A percentile compares a stretch with the other conserved stretches of the same genome.
Conservation (phyloP, 345 rosid genomes). For the Camelina hispida region DNA sequence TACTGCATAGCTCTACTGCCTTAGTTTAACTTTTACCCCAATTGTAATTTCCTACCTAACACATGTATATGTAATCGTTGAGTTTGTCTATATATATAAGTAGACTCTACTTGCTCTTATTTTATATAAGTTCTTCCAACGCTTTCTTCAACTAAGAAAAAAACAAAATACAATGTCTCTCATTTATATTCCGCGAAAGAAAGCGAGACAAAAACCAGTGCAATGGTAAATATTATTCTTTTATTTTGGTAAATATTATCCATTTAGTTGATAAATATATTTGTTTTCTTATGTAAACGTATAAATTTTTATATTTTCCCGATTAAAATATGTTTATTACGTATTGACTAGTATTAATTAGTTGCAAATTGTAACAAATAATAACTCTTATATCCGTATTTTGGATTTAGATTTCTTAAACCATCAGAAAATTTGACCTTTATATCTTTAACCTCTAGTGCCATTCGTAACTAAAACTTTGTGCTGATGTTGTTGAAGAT, state of each 20-base stretch:
- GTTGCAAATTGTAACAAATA: too few relatives aligned
- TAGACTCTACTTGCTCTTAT: constrained; percentile 3
- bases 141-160: not conserved
- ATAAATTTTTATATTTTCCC: too few relatives aligned
- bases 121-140: constrained; percentile 26
- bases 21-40: not conserved
- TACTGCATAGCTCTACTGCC: not conserved
- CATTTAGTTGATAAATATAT: not conserved
- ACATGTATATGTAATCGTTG: constrained; percentile 15
- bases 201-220: not conserved
- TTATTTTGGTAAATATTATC: not conserved
- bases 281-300: too few relatives aligned
- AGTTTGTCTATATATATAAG: constrained; percentile 34
- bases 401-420: not conserved
- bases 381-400: not conserved
- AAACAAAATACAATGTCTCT: not conserved
- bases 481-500: not conserved
- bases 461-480: not conserved
- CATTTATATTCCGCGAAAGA: constrained; percentile 17
- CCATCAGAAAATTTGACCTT: not conserved
- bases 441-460: not conserved
- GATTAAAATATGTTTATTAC: too few relatives aligned
- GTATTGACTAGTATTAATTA: too few relatives aligned
- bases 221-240: constrained; percentile 4
- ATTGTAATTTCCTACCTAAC: constrained; percentile 22